These are phyloP conservation scores for Kwoniella europaea DNA, from an alignment of 768 basidiomycete genomes.

Conservation along the genomic window DNA sequence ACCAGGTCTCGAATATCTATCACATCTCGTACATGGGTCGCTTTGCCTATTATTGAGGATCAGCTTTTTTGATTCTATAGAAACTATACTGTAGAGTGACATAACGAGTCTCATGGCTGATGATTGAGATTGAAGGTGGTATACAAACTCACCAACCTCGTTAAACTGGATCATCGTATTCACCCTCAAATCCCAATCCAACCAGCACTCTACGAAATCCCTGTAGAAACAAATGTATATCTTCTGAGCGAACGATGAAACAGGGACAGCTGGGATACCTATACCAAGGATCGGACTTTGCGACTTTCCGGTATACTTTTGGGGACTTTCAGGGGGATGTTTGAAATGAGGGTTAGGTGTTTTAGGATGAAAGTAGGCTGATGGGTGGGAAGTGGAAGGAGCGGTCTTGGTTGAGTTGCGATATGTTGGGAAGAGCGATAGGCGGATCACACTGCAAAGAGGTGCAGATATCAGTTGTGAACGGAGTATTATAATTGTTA, in stretches of 20 bases:
- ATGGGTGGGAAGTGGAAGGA: slow-evolving; percentile 31
- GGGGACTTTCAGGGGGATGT: neutral
- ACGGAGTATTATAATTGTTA: no score
- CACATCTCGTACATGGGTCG: slow-evolving; percentile 40
- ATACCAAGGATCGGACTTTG: neutral
- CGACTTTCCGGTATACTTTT: neutral
- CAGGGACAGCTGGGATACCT: slow-evolving; percentile 5
- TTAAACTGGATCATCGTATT: slow-evolving; percentile 48
- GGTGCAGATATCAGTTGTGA: no score
- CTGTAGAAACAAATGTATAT: slow-evolving; percentile 18
- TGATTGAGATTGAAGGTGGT: neutral
- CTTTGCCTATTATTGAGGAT: slow-evolving; percentile 35
- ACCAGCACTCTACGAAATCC: slow-evolving; percentile 32
- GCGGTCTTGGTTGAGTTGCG: slow-evolving; percentile 30
- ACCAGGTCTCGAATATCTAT: slow-evolving; percentile 46
- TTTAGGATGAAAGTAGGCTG: slow-evolving; percentile 4
- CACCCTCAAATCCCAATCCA: slow-evolving; percentile 42
- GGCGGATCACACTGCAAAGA: neutral
- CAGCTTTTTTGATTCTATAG: no score
- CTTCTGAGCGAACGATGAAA: slow-evolving; percentile 22
- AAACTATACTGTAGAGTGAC: no score
- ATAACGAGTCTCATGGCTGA: neutral
- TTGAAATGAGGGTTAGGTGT: slow-evolving; percentile 1
- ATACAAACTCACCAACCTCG: slow-evolving; percentile 41
- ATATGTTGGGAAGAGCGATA: slow-evolving; percentile 10